phyloP scores from a whole-genome alignment of 441 rosid species.

The Aleurites moluccanus region DNA sequence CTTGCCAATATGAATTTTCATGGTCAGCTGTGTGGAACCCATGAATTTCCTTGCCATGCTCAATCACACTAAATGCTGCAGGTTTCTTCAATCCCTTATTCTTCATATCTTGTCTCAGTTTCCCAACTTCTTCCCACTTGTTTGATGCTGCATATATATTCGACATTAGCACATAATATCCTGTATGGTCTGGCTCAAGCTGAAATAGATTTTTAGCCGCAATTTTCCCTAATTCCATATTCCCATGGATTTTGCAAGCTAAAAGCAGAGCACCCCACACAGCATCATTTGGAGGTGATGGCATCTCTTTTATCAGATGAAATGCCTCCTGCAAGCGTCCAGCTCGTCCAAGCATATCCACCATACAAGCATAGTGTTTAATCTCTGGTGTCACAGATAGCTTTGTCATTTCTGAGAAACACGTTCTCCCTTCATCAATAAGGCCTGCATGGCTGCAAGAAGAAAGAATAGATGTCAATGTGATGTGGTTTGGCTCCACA shows the following conservation, averaged over 20 bases:
- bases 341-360: conserved; percentile 70
- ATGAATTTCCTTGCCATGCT: conserved; percentile 34
- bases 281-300: conserved; percentile 39
- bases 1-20: conserved; percentile 36
- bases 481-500: conserved; percentile 46
- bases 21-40: conserved; percentile 55
- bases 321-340: conserved; percentile 49
- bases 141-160: conserved; percentile 52
- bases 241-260: conserved; percentile 64
- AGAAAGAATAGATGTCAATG: conserved; percentile 55
- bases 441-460: conserved; percentile 65
- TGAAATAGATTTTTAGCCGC: conserved; percentile 48
- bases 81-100: conserved; percentile 51
- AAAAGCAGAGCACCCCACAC: conserved; percentile 67
- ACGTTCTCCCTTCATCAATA: conserved; percentile 53
- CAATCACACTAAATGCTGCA: conserved; percentile 48
- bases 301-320: conserved; percentile 48
- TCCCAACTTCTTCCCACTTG: conserved; percentile 52
- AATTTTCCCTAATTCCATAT: conserved; percentile 45
- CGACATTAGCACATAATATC: conserved; percentile 53
- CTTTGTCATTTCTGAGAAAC: conserved; percentile 49
- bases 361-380: conserved; percentile 63
- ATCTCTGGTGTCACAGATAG: conserved; percentile 34
- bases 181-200: conserved; percentile 50
- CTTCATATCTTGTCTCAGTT: conserved; percentile 45